These are phyloP conservation scores for Fusarium equiseti DNA, from an alignment of 2,329 filamentous ascomycete species.

Conservation along the genomic window DNA sequence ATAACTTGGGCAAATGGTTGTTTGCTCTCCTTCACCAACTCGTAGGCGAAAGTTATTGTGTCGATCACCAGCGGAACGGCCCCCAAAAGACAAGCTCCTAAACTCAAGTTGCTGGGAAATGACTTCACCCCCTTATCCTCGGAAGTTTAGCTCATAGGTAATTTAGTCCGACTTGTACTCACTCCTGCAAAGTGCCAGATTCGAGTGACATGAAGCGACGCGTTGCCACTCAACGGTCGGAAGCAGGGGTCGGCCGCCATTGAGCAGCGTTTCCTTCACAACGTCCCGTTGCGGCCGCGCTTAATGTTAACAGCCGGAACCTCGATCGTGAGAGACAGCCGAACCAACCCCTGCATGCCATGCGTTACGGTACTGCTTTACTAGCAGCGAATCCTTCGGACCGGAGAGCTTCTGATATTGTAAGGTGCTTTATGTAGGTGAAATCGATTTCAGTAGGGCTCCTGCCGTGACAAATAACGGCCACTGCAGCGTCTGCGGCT, in stretches of 20 bases:
- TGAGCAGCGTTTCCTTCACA: constrained; percentile 11
- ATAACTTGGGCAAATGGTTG: constrained; percentile 2
- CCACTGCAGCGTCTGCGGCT: neutral
- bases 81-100: constrained; percentile 14
- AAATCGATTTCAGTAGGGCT: constrained; percentile 1
- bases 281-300: constrained; percentile 21
- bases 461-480: constrained; percentile 23
- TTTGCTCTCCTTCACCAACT: neutral
- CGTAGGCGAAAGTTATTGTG: constrained; percentile 8
- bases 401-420: neutral
- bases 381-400: neutral
- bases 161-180: neutral
- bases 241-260: constrained; percentile 40
- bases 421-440: constrained; percentile 8
- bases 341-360: constrained; percentile 8
- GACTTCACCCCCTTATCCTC: constrained; percentile 4
- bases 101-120: neutral
- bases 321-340: constrained; percentile 27
- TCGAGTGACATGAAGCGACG: constrained; percentile 32
- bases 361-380: neutral
- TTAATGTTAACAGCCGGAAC: constrained; percentile 29
- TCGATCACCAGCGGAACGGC: constrained; percentile 22
- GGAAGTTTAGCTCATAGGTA: neutral
- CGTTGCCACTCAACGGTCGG: constrained; percentile 34
- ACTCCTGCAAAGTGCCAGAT: constrained; percentile 4